These are phyloP conservation scores for Hymenoscyphus salicellus DNA, from an alignment of 2,329 filamentous ascomycete species.

Conservation along the genomic window DNA sequence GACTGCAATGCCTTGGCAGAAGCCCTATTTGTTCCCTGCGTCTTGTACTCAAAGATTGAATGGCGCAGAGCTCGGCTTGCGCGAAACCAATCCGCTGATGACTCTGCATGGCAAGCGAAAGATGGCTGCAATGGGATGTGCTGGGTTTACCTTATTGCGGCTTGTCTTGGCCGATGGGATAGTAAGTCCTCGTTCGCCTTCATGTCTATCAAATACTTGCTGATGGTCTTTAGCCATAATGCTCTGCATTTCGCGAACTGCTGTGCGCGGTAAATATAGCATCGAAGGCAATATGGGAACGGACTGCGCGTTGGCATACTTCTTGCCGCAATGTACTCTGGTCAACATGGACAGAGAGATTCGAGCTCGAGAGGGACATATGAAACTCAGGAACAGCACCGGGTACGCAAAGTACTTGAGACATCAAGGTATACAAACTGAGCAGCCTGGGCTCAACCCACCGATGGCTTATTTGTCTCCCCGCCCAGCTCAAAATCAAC, in stretches of 20 bases:
- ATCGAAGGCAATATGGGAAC: slow-evolving; percentile 38
- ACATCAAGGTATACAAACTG: slow-evolving; percentile 2
- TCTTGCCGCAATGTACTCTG: slow-evolving; percentile 42
- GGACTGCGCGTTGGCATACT: slow-evolving; percentile 39
- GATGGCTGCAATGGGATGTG: slow-evolving; percentile 40
- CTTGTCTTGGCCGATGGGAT: background rate
- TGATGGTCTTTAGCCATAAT: background rate
- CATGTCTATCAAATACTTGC: background rate
- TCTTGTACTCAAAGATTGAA: slow-evolving; percentile 43
- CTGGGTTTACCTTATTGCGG: slow-evolving; percentile 30
- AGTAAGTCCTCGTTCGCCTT: background rate
- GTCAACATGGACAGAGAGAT: slow-evolving; percentile 47
- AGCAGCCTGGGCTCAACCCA: slow-evolving; percentile 5
- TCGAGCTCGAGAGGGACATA: slow-evolving; percentile 39
- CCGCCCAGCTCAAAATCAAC: background rate
- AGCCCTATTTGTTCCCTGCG: slow-evolving; percentile 43
- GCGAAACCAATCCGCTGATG: slow-evolving; percentile 40
- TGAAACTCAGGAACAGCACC: slow-evolving; percentile 16
- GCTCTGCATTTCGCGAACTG: slow-evolving; percentile 33
- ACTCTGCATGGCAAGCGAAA: slow-evolving; percentile 37
- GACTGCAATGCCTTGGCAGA: slow-evolving; percentile 39
- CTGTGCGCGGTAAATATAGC: slow-evolving; percentile 44
- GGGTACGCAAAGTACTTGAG: slow-evolving; percentile 6
- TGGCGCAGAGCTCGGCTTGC: slow-evolving; percentile 41
- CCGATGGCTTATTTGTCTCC: slow-evolving; percentile 8